These are phyloP conservation scores for Protomyces gravidus DNA, from an alignment of 1,139 yeast species.

Conservation along the genomic window DNA sequence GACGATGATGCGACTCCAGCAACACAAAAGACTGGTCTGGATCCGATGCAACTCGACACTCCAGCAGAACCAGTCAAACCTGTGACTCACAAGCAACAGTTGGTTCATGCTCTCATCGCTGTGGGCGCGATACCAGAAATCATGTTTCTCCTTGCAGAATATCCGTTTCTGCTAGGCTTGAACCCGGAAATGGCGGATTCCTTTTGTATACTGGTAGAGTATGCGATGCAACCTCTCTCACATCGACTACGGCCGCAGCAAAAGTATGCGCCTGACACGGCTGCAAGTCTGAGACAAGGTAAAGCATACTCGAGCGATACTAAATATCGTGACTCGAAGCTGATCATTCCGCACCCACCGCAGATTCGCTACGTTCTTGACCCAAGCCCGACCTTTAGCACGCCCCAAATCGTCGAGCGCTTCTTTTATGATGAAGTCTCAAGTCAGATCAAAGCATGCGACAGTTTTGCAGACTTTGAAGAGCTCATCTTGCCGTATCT, in stretches of 20 bases:
- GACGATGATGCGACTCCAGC: slow-evolving; percentile 48
- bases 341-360: slow-evolving; percentile 8
- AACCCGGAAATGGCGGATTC: slow-evolving; percentile 53
- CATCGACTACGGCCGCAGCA: slow-evolving; percentile 31
- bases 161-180: slow-evolving; percentile 60
- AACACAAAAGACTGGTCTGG: slow-evolving; percentile 9
- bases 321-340: slow-evolving; percentile 21
- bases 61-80: slow-evolving; percentile 1
- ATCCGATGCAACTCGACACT: slow-evolving; percentile 3
- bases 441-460: slow-evolving; percentile 1
- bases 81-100: slow-evolving; percentile 42
- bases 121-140: slow-evolving; percentile 66
- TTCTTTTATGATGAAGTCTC: slow-evolving; percentile 51
- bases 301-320: slow-evolving; percentile 21
- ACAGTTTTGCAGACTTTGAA: slow-evolving; percentile 48
- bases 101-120: slow-evolving; percentile 54
- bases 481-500: slow-evolving; percentile 50
- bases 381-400: slow-evolving; percentile 3
- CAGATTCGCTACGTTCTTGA: neutral
- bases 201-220: slow-evolving; percentile 50
- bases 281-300: slow-evolving; percentile 9
- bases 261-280: neutral
- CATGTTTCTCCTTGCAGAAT: slow-evolving; percentile 54
- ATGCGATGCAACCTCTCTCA: slow-evolving; percentile 53
- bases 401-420: slow-evolving; percentile 32